These are phyloP conservation scores for Sphagnum tenellum DNA, from an alignment of 225 moss, liverwort and hornwort species.

Conservation along the genomic window DNA sequence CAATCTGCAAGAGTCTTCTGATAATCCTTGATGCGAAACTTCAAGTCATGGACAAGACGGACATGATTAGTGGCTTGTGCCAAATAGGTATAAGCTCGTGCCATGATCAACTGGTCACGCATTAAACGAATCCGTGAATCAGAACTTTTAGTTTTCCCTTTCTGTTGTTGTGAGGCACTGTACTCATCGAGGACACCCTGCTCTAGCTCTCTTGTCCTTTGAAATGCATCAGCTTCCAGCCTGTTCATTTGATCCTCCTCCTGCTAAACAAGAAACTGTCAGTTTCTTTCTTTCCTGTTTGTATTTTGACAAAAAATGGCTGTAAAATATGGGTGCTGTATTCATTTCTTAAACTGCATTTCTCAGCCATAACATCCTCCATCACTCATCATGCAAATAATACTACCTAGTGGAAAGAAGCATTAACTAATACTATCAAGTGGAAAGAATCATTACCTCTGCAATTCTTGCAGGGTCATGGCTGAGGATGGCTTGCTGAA, in stretches of 20 bases:
- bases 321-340: no score
- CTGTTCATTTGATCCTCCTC: conserved; percentile 26
- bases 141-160: conserved; percentile 20
- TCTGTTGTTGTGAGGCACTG: conserved; percentile 9
- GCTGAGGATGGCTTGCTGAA: no score
- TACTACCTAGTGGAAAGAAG: no score
- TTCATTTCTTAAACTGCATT: no score
- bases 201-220: conserved; percentile 28
- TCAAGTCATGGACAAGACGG: conserved; percentile 39
- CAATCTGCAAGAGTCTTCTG: conserved; percentile 33
- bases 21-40: conserved; percentile 51
- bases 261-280: conserved; percentile 14
- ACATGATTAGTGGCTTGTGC: conserved; percentile 40
- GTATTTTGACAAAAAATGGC: no score
- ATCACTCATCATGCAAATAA: no score
- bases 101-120: conserved; percentile 69
- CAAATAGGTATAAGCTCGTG: conserved; percentile 40
- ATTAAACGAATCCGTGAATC: conserved; percentile 53
- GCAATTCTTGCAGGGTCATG: no score
- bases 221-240: conserved; percentile 40
- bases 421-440: no score
- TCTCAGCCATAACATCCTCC: no score
- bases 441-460: no score
- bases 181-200: conserved; percentile 39
- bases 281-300: conserved; percentile 9